Base-by-base conservation (phyloP, 169 alveolate genomes). In the Gregarina niphandrodes region DNA sequence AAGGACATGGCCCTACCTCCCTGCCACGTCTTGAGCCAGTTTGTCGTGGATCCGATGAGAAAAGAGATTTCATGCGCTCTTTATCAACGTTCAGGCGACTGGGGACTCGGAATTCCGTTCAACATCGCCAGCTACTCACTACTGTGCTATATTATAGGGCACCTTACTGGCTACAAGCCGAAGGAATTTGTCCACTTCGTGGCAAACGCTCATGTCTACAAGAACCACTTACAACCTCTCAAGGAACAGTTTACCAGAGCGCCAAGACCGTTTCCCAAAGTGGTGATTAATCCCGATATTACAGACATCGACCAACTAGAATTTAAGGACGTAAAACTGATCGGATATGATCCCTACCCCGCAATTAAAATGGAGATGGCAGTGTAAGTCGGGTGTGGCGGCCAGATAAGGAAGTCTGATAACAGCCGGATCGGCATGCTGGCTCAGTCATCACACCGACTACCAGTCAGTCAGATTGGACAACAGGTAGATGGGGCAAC, bases 101-200 rank as follows among this genome's bases (percentile, higher is more conserved):
- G 87, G 73, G 97, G 97, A 17, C 68, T 90, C 21, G 97, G 98
- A 19, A 91, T 86, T 0, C 98, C 98, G 12, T 91, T 87, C 64
- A 88, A 88, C 57, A 84, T 91, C 35, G 98, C 97, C 2, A 68
- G 88, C 31, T 91, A 91, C 62, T 59, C 95, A n/a, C 64, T 91
- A 7, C 59, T 91, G 26, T 82, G 95, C 30, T 71, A 75, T 46
- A 80, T 91, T 93, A 45, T 88, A 3, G 96, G 97, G 0, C 88
- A 91, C 45, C 87, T 81, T 2, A 59, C 77, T 15, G 85, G 75
- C 2, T 52, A 80, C 21, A 36, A 64, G 42, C 77, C 86, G 15
- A 91, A 92, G 20, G 87, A 84, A 45, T 83, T 90, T 48, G 63
- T 81, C 17, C 94, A 82, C 61, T 69, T 68, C 42, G 55, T 91